phyloP scores from a whole-genome alignment of 2,329 filamentous ascomycete species.

The Exophiala phaeomuriformis region DNA sequence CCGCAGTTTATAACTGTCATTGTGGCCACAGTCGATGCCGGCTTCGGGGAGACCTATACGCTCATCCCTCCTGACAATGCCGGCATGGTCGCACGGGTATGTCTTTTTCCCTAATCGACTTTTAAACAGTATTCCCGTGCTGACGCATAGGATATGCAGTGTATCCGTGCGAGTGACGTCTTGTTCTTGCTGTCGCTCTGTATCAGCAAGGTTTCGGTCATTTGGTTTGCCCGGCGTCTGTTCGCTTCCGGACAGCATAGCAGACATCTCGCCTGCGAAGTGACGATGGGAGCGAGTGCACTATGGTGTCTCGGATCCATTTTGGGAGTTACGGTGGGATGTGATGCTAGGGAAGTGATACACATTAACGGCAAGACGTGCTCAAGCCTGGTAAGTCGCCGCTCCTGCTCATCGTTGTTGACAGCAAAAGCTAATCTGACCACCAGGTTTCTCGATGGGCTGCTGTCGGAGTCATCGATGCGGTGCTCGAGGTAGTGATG shows the following conservation, averaged over 20 bases:
- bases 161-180: conserved; percentile 13
- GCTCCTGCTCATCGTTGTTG: neutral
- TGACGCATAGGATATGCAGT: conserved; percentile 1
- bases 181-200: conserved; percentile 17
- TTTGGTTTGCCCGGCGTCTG: conserved; percentile 10
- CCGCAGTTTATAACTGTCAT: conserved; percentile 11
- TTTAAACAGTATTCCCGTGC: neutral
- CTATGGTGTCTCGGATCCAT: conserved; percentile 17
- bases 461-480: conserved; percentile 13
- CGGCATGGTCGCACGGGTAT: conserved; percentile 8
- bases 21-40: conserved; percentile 8
- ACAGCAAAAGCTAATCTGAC: neutral
- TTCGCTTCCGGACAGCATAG: conserved; percentile 10
- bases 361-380: conserved; percentile 1
- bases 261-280: conserved; percentile 8
- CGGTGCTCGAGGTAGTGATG: conserved; percentile 11
- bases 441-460: conserved; percentile 11
- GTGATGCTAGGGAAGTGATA: conserved; percentile 3
- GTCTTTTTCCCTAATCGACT: neutral
- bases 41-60: conserved; percentile 12
- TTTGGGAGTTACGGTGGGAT: conserved; percentile 10
- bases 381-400: conserved; percentile 6
- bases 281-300: conserved; percentile 9
- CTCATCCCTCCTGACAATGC: conserved; percentile 4
- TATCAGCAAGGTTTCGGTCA: conserved; percentile 9